Percentiles rank a stretch among this genome's conserved stretches.
These are phyloP conservation scores for Thelonectria olida DNA, from an alignment of 2,329 filamentous ascomycete species.

Conservation along the genomic window DNA sequence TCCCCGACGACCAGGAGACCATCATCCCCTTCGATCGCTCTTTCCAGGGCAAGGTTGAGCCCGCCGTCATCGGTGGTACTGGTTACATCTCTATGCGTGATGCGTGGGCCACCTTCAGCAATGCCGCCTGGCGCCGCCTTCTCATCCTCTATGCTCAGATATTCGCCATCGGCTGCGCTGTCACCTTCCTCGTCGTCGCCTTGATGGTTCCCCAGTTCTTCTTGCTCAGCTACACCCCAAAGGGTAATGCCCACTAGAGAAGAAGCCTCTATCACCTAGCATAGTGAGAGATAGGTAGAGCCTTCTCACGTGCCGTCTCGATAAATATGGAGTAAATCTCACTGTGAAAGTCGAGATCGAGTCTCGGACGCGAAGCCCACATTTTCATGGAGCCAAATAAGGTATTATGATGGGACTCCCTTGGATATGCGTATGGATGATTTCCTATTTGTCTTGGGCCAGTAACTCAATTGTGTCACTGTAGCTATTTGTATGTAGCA, in stretches of 20 bases:
- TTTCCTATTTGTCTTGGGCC: not conserved
- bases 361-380: not conserved
- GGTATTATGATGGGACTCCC: not conserved
- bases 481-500: slow-evolving; percentile 7
- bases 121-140: slow-evolving; percentile 76
- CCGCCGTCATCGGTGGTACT: slow-evolving; percentile 76
- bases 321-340: not conserved
- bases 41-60: slow-evolving; percentile 79
- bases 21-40: slow-evolving; percentile 92
- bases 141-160: slow-evolving; percentile 81
- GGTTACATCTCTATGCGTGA: slow-evolving; percentile 77
- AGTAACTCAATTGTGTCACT: not conserved
- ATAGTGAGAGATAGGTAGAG: not conserved
- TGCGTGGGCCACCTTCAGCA: slow-evolving; percentile 82
- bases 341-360: not conserved
- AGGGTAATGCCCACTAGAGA: not conserved
- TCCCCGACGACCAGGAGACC: slow-evolving; percentile 82
- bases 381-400: not conserved
- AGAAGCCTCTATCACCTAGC: not conserved
- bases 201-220: slow-evolving; percentile 63
- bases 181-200: slow-evolving; percentile 55
- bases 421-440: not conserved
- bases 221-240: slow-evolving; percentile 44
- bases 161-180: slow-evolving; percentile 61
- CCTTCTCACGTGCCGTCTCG: not conserved